These are phyloP conservation scores for Zea luxurians DNA, from an alignment of 176 grass and related monocot species.

Conservation along the genomic window DNA sequence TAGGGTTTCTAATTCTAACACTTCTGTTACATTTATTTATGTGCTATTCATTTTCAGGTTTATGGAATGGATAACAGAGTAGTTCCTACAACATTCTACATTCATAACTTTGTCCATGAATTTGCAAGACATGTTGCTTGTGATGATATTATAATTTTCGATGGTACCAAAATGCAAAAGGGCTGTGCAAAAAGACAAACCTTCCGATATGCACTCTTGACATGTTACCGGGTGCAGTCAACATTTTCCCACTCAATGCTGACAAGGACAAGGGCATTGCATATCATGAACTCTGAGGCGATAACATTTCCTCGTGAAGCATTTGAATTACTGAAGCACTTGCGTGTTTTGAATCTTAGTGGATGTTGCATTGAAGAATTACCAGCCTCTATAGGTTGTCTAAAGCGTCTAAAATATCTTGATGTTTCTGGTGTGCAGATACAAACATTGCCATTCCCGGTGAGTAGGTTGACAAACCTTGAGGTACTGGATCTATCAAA, in stretches of 20 bases:
- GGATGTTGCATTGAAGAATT: slow-evolving; percentile 29
- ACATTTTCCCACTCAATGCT: background rate
- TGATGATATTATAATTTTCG: slow-evolving; percentile 35
- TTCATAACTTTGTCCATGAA: slow-evolving; percentile 44
- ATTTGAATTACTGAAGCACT: slow-evolving; percentile 29
- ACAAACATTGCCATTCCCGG: slow-evolving; percentile 12
- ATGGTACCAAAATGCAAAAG: slow-evolving; percentile 4
- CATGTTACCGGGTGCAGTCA: slow-evolving; percentile 10
- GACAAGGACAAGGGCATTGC: slow-evolving; percentile 20
- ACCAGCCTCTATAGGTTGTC: slow-evolving; percentile 13
- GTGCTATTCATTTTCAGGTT: slow-evolving; percentile 20
- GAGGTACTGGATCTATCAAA: slow-evolving; percentile 45
- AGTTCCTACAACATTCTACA: background rate
- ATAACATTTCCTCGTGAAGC: slow-evolving; percentile 9
- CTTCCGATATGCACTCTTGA: slow-evolving; percentile 34
- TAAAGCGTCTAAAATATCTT: slow-evolving; percentile 52
- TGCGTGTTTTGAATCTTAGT: slow-evolving; percentile 49
- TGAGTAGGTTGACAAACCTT: slow-evolving; percentile 42
- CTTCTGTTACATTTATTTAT: background rate
- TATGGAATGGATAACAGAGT: background rate
- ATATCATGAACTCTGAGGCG: background rate
- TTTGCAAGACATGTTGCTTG: slow-evolving; percentile 39
- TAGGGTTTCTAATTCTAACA: background rate
- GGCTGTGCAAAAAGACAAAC: background rate
- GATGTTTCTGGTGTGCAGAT: slow-evolving; percentile 34